These are phyloP conservation scores for Nothophoma quercina DNA, from an alignment of 2,329 filamentous ascomycete species.

Conservation along the genomic window DNA sequence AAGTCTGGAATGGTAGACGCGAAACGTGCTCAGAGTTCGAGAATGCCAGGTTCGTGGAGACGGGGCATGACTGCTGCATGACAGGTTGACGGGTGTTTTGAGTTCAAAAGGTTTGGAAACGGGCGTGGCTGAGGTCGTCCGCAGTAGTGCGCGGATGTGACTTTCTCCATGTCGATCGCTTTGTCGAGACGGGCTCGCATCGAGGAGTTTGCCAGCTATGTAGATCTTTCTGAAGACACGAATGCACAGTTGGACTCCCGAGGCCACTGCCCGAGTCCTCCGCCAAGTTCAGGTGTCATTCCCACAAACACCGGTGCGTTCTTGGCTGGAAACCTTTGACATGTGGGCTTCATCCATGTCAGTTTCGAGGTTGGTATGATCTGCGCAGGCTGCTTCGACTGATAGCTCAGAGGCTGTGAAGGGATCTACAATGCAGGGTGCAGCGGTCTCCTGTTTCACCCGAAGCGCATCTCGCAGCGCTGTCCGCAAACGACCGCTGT, in stretches of 20 bases:
- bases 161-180: slow-evolving; percentile 9
- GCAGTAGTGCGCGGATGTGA: not conserved
- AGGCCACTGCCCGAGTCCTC: no score
- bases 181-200: slow-evolving; percentile 5
- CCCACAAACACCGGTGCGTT: slow-evolving; percentile 4
- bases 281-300: not conserved
- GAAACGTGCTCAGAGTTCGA: not conserved
- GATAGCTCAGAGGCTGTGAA: slow-evolving; percentile 3
- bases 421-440: slow-evolving; percentile 6
- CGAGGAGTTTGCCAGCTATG: not conserved
- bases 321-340: not conserved
- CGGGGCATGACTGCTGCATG: not conserved
- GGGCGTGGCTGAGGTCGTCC: not conserved
- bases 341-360: not conserved
- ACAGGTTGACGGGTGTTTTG: not conserved
- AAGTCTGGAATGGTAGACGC: not conserved
- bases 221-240: no score
- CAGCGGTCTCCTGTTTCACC: not conserved
- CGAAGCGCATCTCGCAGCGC: not conserved
- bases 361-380: no score
- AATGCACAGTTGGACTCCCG: no score
- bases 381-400: not conserved
- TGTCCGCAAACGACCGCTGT: slow-evolving; percentile 13
- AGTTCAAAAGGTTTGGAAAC: no score
- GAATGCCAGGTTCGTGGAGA: no score